Base-by-base conservation (phyloP, 768 basidiomycete species). In the Tricholoma sp. region DNA sequence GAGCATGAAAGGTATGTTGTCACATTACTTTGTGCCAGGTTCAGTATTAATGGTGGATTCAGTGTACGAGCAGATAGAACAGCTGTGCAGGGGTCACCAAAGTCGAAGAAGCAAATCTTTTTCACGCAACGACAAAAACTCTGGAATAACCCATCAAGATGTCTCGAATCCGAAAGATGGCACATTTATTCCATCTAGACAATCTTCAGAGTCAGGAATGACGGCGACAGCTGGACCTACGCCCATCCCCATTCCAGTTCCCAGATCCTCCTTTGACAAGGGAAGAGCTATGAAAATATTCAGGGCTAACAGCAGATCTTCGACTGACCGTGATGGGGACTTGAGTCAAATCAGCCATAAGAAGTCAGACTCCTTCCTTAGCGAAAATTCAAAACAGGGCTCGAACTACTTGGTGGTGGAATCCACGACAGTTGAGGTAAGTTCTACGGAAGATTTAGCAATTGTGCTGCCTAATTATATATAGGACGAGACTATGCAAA, bases 21-120 rank as follows among this genome's bases (percentile, higher is more conserved):
- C n/a, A n/a, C n/a, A n/a, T n/a, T n/a, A n/a, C n/a, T 49, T 62
- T 58, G 56, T 39, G 41, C 37, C 4, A 31, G 33, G 39, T 47
- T 58, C 52, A 48, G 48, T 12, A 20, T 32, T 50, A 48, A 34
- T n/a, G 44, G 42, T 59, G 18, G 29, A 13, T 31, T 45, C 65
- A 91, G 90, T 90, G 44, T 90, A 89, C 70, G 81, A 84, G 59
- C 87, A 90, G 68, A 89, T 93, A 62, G 88, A 90, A 68, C 70
- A 74, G 28, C 73, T 89, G 64, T 82, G 84, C 47, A 83, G 83
- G 64, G 61, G 73, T 36, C 78, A 80, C 15, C 80, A 78, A 65
- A 72, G 80, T 52, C 79, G 84, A 44, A 80, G 86, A 60, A 88
- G 84, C 71, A 88, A 86, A 71, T 89, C 89, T 7, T 74, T 87